Conservation (phyloP, 768 basidiomycete species). For the Mycena olivaceomarginata region DNA sequence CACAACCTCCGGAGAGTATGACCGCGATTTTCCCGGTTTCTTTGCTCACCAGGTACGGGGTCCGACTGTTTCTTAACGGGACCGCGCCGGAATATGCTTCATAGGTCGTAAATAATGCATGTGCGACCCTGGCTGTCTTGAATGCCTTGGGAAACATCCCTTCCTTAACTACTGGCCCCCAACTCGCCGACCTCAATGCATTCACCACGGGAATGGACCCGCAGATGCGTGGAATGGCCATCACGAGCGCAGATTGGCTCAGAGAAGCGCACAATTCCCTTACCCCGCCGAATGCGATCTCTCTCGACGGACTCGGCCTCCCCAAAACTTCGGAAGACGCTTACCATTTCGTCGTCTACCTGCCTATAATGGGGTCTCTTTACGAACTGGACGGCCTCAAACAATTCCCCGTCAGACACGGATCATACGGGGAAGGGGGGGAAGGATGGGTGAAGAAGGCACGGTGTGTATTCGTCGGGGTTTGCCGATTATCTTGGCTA, state of each 20-base stretch:
- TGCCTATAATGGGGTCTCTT: slow-evolving; percentile 87
- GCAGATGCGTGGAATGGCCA: slow-evolving; percentile 86
- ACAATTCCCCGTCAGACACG: slow-evolving; percentile 86
- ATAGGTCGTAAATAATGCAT: slow-evolving; percentile 96
- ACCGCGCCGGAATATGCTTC: not conserved
- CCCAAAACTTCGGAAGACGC: slow-evolving; percentile 86
- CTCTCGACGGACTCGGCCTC: slow-evolving; percentile 87
- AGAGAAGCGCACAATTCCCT: slow-evolving; percentile 94
- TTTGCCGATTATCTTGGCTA: slow-evolving; percentile 45
- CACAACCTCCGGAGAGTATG: slow-evolving; percentile 71
- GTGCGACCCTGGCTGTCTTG: slow-evolving; percentile 95
- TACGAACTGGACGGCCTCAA: slow-evolving; percentile 98
- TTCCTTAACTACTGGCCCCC: slow-evolving; percentile 75
- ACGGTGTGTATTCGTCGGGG: slow-evolving; percentile 66
- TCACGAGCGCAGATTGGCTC: slow-evolving; percentile 89
- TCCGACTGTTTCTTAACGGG: not conserved
- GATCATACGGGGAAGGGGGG: slow-evolving; percentile 76
- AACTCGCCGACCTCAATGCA: slow-evolving; percentile 82
- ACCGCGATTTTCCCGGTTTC: slow-evolving; percentile 88
- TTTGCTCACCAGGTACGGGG: slow-evolving; percentile 84
- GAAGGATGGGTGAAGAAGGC: slow-evolving; percentile 93
- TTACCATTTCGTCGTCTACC: slow-evolving; percentile 97
- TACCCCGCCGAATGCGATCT: slow-evolving; percentile 92
- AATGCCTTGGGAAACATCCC: slow-evolving; percentile 93
- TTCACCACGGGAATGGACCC: slow-evolving; percentile 94